phyloP scores from a whole-genome alignment of 345 rosid species.

The Eucalyptus guilfoylei region DNA sequence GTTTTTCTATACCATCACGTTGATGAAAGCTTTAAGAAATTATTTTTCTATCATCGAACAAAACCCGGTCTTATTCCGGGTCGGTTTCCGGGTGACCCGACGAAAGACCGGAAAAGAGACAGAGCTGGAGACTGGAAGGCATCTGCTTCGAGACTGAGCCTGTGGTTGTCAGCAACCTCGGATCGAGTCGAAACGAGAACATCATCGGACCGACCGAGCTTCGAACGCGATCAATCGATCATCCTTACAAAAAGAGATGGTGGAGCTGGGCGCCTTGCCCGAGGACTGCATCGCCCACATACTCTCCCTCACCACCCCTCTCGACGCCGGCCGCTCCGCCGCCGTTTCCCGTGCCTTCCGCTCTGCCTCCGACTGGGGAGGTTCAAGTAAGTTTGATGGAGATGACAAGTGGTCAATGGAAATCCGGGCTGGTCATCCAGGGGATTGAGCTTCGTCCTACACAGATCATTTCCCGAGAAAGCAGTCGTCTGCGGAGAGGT shows the following conservation, averaged over 20 bases:
- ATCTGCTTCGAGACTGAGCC: too few relatives aligned
- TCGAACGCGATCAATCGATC: too few relatives aligned
- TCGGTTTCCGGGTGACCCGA: too few relatives aligned
- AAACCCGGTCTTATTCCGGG: too few relatives aligned
- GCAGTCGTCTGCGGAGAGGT: not conserved
- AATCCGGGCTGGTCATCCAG: conserved; percentile 37
- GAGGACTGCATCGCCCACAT: conserved; percentile 23
- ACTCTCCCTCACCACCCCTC: conserved; percentile 20
- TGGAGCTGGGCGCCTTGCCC: conserved; percentile 6
- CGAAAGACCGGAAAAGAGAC: too few relatives aligned
- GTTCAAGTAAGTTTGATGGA: conserved; percentile 32
- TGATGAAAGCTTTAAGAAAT: too few relatives aligned
- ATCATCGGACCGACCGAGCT: not conserved
- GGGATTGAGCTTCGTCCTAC: conserved; percentile 59
- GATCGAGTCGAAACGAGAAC: not conserved
- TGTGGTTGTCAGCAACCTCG: too few relatives aligned
- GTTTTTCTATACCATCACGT: too few relatives aligned
- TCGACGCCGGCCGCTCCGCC: conserved; percentile 19
- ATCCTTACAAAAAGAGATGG: not conserved
- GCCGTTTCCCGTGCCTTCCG: conserved; percentile 19
- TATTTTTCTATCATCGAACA: too few relatives aligned
- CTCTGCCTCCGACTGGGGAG: conserved; percentile 20
- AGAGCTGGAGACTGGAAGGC: too few relatives aligned
- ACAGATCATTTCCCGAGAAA: not conserved
- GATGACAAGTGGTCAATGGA: conserved; percentile 25